phyloP scores from a whole-genome alignment of 164 flowering plant species.

The Umbilicus rupestris region DNA sequence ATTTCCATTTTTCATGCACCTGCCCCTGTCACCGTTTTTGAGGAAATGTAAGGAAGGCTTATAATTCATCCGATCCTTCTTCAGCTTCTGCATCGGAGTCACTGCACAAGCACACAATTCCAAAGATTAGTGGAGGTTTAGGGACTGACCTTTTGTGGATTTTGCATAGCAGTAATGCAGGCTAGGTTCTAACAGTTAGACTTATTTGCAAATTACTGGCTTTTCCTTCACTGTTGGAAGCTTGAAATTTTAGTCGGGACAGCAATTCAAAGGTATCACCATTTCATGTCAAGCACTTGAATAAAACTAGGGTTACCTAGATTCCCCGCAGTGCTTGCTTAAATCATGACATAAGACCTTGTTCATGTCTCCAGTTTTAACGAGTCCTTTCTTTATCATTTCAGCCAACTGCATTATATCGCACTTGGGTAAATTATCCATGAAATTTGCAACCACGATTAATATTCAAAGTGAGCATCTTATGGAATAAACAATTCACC shows the following conservation, averaged over 20 bases:
- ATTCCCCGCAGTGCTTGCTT: conserved; percentile 61
- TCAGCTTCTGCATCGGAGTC: background rate
- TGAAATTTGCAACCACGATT: background rate
- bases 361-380: conserved; percentile 56
- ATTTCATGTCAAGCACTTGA: background rate
- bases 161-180: background rate
- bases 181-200: background rate
- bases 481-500: conserved; percentile 28
- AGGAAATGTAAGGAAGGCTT: background rate
- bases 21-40: background rate
- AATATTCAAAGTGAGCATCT: background rate
- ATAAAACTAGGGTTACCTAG: conserved; percentile 35
- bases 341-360: conserved; percentile 72
- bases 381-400: conserved; percentile 71
- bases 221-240: background rate
- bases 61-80: conserved; percentile 1
- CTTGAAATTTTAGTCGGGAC: no score
- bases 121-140: background rate
- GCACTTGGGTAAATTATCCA: background rate
- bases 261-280: background rate
- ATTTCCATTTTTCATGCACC: background rate
- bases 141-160: background rate
- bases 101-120: background rate
- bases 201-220: background rate
- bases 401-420: conserved; percentile 53